Evolutionary conservation across 345 rosid species (phyloP), one percentile per base, ranked within the genome.

Genomic region (Hevea brasiliensis): DNA sequence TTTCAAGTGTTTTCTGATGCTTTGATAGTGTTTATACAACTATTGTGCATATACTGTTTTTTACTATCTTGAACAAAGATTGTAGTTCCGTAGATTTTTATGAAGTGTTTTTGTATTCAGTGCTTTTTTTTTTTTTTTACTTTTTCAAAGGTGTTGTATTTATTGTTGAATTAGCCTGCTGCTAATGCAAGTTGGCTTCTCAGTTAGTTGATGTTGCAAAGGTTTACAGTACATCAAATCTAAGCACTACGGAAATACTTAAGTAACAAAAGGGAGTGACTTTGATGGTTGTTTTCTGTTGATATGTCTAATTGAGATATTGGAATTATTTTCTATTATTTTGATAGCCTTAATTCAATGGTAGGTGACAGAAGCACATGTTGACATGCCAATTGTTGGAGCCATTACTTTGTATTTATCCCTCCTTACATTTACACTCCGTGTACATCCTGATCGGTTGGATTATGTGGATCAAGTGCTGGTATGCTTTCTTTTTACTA

Each of bases 381-480:
- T 78, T 50, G 93, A 92, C 77, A 95, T 95, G 99, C 93, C 97
- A 32, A 86, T 87, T 73, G 81, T 87, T 76, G 94, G 93, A 85
- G 96, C 95, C 54, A 92, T 91, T 74, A 89, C 96, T 63, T 87
- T 95, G 73, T 92, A 93, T 82, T 92, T 92, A 3, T 92, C 98
- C 73, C 99, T 95, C 77, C 98, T 95, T 64, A 92, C 92, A 73
- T 95, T 95, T 81, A 89, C 98, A 61, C 96, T 95, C 54, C 96
- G 86, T 76, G 97, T 95, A 61, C 99, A 95, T 76, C 99, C 96
- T 47, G 98, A 92, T 76, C 92, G 93, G 67, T 98, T 95, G 54
- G 99, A 95, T 81, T 92, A 95, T 85, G 98, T 95, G 20, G 97
- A 95, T 81, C 94, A 91, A 91, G 98, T 94, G 57, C 80, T 94